A percentile compares a stretch with the other conserved stretches of the same genome.
Evolutionary conservation across 371 early-diverging fungal genomes (phyloP).

Genomic region (Zychaea mexicana): DNA sequence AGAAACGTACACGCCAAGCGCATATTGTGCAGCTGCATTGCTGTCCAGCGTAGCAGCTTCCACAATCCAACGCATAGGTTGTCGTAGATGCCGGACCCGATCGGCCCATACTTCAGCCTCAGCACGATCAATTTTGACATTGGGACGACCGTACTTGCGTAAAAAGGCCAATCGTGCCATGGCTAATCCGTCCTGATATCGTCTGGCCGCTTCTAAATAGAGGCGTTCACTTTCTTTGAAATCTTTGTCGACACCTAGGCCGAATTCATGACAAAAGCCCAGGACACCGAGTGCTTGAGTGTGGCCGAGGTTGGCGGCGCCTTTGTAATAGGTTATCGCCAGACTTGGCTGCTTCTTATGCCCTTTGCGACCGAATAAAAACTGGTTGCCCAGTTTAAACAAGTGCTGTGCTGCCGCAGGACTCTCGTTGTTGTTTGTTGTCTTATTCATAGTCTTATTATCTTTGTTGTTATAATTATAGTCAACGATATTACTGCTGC

Average conservation of each 20-base stretch:
- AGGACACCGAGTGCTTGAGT: constrained; percentile 54
- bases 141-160: constrained; percentile 79
- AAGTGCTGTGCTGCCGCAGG: constrained; percentile 19
- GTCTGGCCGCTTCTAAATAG: constrained; percentile 51
- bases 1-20: constrained; percentile 53
- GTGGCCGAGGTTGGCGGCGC: constrained; percentile 43
- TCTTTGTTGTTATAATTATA: not conserved
- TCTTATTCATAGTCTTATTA: not conserved
- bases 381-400: constrained; percentile 47
- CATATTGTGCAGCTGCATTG: constrained; percentile 54
- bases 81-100: constrained; percentile 22
- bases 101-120: constrained; percentile 71
- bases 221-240: constrained; percentile 58
- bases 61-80: constrained; percentile 18
- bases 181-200: constrained; percentile 54
- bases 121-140: constrained; percentile 68
- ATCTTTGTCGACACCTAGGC: constrained; percentile 63
- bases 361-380: constrained; percentile 61
- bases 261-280: constrained; percentile 83
- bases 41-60: constrained; percentile 32
- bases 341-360: constrained; percentile 38
- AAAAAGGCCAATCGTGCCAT: constrained; percentile 70
- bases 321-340: constrained; percentile 47
- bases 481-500: not conserved
- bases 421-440: not conserved